These are phyloP conservation scores for Puccinia horiana DNA, from an alignment of 1,284 basidiomycete species.

Conservation along the genomic window DNA sequence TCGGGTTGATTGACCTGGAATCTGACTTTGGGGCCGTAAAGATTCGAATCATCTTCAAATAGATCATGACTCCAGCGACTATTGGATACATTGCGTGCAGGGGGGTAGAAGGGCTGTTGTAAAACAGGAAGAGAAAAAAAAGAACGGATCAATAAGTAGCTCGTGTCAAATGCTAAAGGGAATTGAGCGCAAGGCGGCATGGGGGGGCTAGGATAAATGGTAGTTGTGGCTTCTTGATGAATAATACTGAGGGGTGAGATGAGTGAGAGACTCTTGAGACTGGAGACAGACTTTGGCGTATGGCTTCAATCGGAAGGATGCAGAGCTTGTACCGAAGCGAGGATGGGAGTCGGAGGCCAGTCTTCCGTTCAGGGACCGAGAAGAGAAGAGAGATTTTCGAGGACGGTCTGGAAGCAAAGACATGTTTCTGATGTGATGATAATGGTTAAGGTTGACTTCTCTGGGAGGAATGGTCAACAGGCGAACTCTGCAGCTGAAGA, in stretches of 20 bases:
- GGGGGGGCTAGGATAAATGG: not conserved
- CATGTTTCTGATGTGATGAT: not conserved
- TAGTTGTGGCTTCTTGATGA: not conserved
- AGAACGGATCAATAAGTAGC: not conserved
- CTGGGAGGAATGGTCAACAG: too few species aligned
- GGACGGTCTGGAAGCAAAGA: conserved; percentile 21
- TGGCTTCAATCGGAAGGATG: not conserved
- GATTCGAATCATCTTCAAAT: conserved; percentile 24
- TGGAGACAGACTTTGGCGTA: conserved; percentile 8
- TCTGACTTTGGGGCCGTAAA: conserved; percentile 38
- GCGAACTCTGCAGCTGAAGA: too few species aligned
- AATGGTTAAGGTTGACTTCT: too few species aligned
- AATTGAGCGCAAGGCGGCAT: not conserved
- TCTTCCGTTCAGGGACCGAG: not conserved
- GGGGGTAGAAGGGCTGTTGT: not conserved
- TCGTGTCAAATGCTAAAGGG: not conserved
- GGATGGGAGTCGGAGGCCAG: not conserved
- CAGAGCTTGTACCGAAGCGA: not conserved
- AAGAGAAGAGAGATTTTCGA: not conserved
- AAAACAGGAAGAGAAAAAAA: not conserved
- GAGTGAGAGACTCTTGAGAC: not conserved
- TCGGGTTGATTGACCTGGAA: not conserved
- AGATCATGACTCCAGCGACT: conserved; percentile 35
- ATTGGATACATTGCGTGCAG: not conserved
- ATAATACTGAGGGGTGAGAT: not conserved